These are phyloP conservation scores for Cercospora sp. DNA, from an alignment of 2,329 filamentous ascomycete genomes.

Conservation along the genomic window DNA sequence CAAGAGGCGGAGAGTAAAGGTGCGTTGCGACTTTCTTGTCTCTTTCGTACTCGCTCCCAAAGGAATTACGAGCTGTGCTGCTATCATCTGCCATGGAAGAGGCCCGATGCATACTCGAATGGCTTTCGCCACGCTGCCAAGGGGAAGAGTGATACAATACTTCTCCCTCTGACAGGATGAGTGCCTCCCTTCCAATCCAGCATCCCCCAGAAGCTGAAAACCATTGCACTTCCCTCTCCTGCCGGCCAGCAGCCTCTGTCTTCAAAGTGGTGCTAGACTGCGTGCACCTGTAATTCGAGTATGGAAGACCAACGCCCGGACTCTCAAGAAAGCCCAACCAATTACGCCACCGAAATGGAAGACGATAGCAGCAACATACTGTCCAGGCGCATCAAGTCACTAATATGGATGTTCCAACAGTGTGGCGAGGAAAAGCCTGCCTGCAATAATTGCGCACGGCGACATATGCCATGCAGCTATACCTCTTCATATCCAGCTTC, in stretches of 20 bases:
- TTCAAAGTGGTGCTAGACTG: no score
- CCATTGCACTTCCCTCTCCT: no score
- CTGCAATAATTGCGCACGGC: constrained; percentile 26
- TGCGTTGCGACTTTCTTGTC: constrained; percentile 3
- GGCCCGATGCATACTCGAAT: not conserved
- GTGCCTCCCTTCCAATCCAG: not conserved
- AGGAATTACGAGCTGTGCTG: not conserved
- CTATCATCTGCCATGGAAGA: not conserved
- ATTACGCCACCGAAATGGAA: not conserved
- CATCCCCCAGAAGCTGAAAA: not conserved
- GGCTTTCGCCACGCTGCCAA: not conserved
- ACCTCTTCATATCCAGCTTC: not conserved
- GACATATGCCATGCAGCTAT: constrained; percentile 24
- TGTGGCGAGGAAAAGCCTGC: constrained; percentile 29
- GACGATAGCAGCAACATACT: not conserved
- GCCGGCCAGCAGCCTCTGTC: not conserved
- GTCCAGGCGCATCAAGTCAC: constrained; percentile 6
- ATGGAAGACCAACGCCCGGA: not conserved
- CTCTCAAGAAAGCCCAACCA: not conserved
- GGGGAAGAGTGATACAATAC: not conserved
- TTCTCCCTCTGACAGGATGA: not conserved
- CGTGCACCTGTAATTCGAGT: no score
- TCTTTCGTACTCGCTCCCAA: not conserved
- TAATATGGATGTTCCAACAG: constrained; percentile 19
- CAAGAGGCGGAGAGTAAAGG: constrained; percentile 27